These are phyloP conservation scores for Sporisorium exsertum DNA, from an alignment of 1,284 basidiomycete genomes.

Conservation along the genomic window DNA sequence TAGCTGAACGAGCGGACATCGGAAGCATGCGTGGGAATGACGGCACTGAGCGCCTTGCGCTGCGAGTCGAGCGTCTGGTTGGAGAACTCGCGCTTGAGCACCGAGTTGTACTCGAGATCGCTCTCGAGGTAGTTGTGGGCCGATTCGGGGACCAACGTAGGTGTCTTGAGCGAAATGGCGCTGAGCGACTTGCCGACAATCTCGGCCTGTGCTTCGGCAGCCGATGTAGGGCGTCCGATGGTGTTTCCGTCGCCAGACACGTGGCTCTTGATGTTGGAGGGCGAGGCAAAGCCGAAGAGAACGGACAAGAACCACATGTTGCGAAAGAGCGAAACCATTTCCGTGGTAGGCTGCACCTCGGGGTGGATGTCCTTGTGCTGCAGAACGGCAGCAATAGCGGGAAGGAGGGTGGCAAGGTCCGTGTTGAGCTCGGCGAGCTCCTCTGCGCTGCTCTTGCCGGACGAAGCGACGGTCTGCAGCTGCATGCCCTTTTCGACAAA, in stretches of 20 bases:
- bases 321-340: conserved; percentile 84
- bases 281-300: conserved; percentile 77
- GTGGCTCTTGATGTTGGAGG: conserved; percentile 27
- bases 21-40: conserved; percentile 78
- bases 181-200: conserved; percentile 74
- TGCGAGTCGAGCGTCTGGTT: conserved; percentile 57
- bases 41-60: conserved; percentile 62
- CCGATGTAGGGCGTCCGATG: conserved; percentile 61
- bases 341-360: conserved; percentile 74
- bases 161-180: conserved; percentile 88
- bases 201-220: conserved; percentile 80
- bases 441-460: conserved; percentile 63
- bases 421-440: conserved; percentile 60
- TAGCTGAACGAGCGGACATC: conserved; percentile 83
- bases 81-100: conserved; percentile 75
- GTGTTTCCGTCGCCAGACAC: conserved; percentile 20
- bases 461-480: conserved; percentile 82
- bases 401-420: conserved; percentile 74
- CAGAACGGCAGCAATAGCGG: conserved; percentile 91
- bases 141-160: conserved; percentile 83
- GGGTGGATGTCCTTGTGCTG: conserved; percentile 80
- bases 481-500: conserved; percentile 92
- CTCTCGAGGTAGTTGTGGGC: conserved; percentile 86
- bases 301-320: conserved; percentile 94
- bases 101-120: conserved; percentile 92